Conservation (phyloP, 805 yeast species). For the Saccharomycopsis babjevae region DNA sequence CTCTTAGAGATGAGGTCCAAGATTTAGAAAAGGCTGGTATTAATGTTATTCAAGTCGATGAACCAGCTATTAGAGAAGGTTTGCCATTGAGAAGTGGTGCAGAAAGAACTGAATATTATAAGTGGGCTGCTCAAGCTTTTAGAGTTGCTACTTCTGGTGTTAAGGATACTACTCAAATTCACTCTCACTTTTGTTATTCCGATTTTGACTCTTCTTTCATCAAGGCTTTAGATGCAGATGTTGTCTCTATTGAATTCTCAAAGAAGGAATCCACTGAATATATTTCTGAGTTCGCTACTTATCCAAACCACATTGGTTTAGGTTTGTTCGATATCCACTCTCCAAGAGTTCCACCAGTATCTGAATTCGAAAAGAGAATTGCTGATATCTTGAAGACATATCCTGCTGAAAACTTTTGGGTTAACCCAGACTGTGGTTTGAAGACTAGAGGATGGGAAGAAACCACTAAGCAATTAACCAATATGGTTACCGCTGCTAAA, state of each 20-base stretch:
- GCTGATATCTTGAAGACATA: constrained; percentile 90
- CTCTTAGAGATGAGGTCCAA: constrained; percentile 96
- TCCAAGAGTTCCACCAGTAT: constrained; percentile 97
- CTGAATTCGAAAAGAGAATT: constrained; percentile 90
- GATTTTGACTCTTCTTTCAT: constrained; percentile 99
- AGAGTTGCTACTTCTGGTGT: constrained; percentile 99
- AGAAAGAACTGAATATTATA: constrained; percentile 91
- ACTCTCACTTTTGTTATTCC: constrained; percentile 99
- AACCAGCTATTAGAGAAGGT: constrained; percentile 99
- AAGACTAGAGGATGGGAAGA: constrained; percentile 99
- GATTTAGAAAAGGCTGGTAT: constrained; percentile 99
- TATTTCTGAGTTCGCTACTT: constrained; percentile 93
- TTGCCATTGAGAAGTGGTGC: constrained; percentile 96
- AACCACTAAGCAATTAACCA: constrained; percentile 86
- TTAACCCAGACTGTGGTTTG: constrained; percentile 99
- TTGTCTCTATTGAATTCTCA: constrained; percentile 97
- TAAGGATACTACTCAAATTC: constrained; percentile 89
- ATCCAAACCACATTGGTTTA: constrained; percentile 99
- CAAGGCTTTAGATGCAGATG: constrained; percentile 99
- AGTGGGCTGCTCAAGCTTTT: constrained; percentile 99
- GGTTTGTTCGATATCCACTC: constrained; percentile 99
- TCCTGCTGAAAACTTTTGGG: constrained; percentile 99
- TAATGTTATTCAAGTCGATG: constrained; percentile 96
- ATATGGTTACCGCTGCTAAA: constrained; percentile 99
- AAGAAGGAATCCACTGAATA: constrained; percentile 99